Evolutionary conservation across 2,329 filamentous ascomycete genomes (phyloP).

Genomic region (Neoarthrinium moseri): DNA sequence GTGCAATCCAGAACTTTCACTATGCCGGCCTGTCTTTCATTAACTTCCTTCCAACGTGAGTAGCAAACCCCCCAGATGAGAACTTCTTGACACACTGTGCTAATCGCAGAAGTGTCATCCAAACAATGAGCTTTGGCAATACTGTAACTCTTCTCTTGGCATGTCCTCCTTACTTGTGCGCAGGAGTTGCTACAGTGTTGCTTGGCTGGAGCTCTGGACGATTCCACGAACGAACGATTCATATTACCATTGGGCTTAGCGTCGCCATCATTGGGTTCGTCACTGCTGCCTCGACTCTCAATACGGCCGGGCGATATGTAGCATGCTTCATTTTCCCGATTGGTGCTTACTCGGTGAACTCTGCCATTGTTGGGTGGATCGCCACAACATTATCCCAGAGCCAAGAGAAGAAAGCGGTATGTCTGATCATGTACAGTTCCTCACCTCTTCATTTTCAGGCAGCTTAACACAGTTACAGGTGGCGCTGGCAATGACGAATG

Average conservation of each 20-base stretch:
- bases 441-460: too few species aligned
- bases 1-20: slow-evolving; percentile 41
- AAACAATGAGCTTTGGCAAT: slow-evolving; percentile 45
- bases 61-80: slow-evolving; percentile 21
- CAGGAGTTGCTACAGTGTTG: slow-evolving; percentile 43
- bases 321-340: slow-evolving; percentile 41
- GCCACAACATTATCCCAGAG: slow-evolving; percentile 43
- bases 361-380: slow-evolving; percentile 46
- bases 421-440: too few species aligned
- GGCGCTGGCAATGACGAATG: slow-evolving; percentile 47
- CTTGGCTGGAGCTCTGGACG: slow-evolving; percentile 50
- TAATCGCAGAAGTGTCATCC: slow-evolving; percentile 35
- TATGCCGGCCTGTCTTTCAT: slow-evolving; percentile 16
- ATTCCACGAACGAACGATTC: slow-evolving; percentile 47
- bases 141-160: slow-evolving; percentile 52
- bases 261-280: slow-evolving; percentile 42
- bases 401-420: slow-evolving; percentile 46
- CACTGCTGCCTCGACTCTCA: slow-evolving; percentile 34
- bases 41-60: slow-evolving; percentile 35
- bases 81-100: slow-evolving; percentile 23
- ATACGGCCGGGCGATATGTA: slow-evolving; percentile 37
- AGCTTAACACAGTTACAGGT: too few species aligned
- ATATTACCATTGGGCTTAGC: slow-evolving; percentile 43
- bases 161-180: slow-evolving; percentile 50
- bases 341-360: slow-evolving; percentile 44